Percentiles rank a stretch among this genome's conserved stretches.
Conservation (phyloP, 306 rosid genomes). For the Pyrus pyrifolia region DNA sequence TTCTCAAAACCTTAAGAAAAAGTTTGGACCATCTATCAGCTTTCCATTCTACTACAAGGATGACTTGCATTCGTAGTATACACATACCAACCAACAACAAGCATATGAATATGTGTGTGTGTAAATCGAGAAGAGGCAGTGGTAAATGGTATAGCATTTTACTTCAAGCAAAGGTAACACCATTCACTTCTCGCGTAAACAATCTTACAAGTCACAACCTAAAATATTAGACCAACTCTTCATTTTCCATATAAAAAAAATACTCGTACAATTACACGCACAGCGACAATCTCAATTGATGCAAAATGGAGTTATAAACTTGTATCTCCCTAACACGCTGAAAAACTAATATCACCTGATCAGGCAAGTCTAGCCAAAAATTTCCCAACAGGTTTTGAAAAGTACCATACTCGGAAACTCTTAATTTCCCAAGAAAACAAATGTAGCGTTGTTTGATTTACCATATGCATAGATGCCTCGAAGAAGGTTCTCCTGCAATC, state of each 20-base stretch:
- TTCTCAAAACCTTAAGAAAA: slow-evolving; percentile 57
- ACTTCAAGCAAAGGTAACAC: background rate
- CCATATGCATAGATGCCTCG: slow-evolving; percentile 77
- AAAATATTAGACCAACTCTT: background rate
- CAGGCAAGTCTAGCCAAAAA: background rate
- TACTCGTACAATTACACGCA: background rate
- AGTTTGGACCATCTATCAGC: slow-evolving; percentile 3
- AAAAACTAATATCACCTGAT: background rate
- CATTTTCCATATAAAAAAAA: background rate
- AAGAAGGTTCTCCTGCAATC: slow-evolving; percentile 70
- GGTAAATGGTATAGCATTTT: background rate
- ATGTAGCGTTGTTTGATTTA: slow-evolving; percentile 11
- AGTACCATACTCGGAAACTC: background rate
- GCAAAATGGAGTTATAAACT: background rate
- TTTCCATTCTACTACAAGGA: background rate
- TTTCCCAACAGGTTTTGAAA: background rate
- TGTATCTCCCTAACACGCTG: background rate
- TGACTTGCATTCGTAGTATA: background rate
- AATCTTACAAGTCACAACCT: background rate
- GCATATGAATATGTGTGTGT: background rate
- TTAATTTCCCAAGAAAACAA: background rate
- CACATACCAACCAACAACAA: background rate
- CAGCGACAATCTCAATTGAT: background rate
- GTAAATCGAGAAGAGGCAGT: background rate
- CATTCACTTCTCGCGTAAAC: background rate